Percentiles rank a stretch among this genome's conserved stretches.
Evolutionary conservation across 306 rosid species (phyloP).

Genomic region (Gastrolobium bilobum): DNA sequence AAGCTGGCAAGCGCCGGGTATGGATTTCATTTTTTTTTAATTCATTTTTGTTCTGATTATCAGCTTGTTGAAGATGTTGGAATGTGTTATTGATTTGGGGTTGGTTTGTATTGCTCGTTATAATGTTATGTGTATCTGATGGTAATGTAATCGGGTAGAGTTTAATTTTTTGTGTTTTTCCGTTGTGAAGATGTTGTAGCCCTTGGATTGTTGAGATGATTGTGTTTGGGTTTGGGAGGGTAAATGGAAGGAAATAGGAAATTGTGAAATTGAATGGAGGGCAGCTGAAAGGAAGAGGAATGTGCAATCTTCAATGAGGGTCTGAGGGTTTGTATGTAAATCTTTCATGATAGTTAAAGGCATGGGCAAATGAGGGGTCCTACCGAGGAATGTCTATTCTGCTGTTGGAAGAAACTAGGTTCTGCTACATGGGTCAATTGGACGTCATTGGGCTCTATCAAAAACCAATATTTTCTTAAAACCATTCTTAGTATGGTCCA

Average conservation of each 20-base stretch:
- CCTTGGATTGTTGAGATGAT: conserved; percentile 13
- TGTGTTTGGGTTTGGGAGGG: conserved; percentile 6
- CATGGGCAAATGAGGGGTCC: not conserved
- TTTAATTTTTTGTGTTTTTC: not conserved
- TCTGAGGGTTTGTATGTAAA: not conserved
- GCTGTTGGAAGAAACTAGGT: conserved; percentile 32
- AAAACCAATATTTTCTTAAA: not conserved
- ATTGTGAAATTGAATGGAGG: conserved; percentile 1
- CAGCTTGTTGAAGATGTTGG: not conserved
- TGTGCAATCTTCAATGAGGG: not conserved
- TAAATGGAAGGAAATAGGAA: conserved; percentile 20
- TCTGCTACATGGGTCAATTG: not conserved
- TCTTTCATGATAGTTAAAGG: not conserved
- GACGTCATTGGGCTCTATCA: not conserved
- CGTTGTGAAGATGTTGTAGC: conserved; percentile 8
- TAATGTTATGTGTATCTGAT: conserved; percentile 15
- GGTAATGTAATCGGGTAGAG: conserved; percentile 27
- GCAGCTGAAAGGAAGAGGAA: conserved; percentile 31
- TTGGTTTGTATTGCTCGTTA: conserved; percentile 7
- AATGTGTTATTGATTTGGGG: conserved; percentile 36
- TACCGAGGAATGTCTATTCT: conserved; percentile 26
- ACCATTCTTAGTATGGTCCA: not conserved
- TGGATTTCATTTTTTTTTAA: conserved; percentile 32
- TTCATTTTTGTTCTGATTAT: not conserved
- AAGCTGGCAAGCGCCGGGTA: conserved; percentile 98